A percentile compares a stretch with the other conserved stretches of the same genome.
Evolutionary conservation across 768 basidiomycete genomes (phyloP).

Genomic region (Podaxis sp.): DNA sequence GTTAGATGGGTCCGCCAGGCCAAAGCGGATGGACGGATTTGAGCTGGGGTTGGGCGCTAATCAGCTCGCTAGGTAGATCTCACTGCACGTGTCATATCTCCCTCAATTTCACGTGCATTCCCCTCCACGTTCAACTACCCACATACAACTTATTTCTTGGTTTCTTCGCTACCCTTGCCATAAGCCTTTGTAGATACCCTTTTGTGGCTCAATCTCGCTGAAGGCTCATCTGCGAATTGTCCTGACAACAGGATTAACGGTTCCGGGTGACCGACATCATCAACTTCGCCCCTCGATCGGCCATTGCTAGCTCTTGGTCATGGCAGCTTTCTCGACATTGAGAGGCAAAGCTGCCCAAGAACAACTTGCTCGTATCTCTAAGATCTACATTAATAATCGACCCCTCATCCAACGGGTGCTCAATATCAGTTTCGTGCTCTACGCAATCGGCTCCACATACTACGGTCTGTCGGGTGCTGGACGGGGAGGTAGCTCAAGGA

Average conservation of each 20-base stretch:
- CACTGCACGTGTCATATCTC: not conserved
- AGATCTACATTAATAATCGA: conserved; percentile 61
- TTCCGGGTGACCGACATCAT: not conserved
- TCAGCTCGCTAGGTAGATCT: not conserved
- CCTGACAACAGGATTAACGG: not conserved
- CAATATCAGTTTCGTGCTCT: conserved; percentile 67
- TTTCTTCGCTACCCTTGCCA: not conserved
- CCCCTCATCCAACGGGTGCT: conserved; percentile 72
- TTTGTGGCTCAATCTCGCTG: not conserved
- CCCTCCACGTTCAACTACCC: not conserved
- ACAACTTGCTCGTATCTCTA: conserved; percentile 42
- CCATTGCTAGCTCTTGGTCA: conserved; percentile 13
- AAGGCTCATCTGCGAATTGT: not conserved
- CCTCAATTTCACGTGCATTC: conserved; percentile 8
- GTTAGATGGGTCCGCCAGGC: conserved; percentile 41
- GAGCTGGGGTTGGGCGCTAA: not conserved
- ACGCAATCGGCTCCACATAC: conserved; percentile 68
- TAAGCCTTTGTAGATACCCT: not conserved
- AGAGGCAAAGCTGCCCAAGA: conserved; percentile 34
- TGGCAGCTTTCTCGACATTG: conserved; percentile 34
- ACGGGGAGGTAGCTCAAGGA: conserved; percentile 30
- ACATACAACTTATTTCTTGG: not conserved
- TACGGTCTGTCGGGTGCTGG: conserved; percentile 48
- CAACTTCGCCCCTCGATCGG: not conserved
- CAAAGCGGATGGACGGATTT: conserved; percentile 20